Base-by-base conservation (phyloP, 2,329 filamentous ascomycete species). In the Ophiosphaerella narmari region DNA sequence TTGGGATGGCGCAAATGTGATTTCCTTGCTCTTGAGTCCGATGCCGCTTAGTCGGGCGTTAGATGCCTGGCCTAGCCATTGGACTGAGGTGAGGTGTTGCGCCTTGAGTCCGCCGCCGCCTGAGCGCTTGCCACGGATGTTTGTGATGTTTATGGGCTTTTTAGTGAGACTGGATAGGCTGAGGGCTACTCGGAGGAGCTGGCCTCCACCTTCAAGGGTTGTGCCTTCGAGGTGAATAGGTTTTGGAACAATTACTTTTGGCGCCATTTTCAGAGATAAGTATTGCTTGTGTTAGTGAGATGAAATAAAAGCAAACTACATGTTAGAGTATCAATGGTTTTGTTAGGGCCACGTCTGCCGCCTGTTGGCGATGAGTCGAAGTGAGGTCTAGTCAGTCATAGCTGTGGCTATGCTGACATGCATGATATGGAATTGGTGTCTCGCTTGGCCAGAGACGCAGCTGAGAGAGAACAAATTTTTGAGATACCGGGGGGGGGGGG, bases 201-300 rank as follows among this genome's bases (percentile, higher is more conserved):
- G 84, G 12, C 84, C 84, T 23, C 84, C 84, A 34, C 83, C 84
- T 76, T 86, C 83, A 16, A 86, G 78, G 3, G 78, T 83, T 14
- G 77, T 78, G 40, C 84, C 83, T 62, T 83, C 77, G 9, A 86
- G 61, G 42, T 67, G 63, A 9, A 72, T 60, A 1, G 54, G 35
- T 12, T 40, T 39, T 24, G 52, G 23, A 24, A 52, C 50, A 13
- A 11, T 21, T 12, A 37, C 29, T 21, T 23, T 42, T 5, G 40
- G 39, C 16, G 54, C 46, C 54, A 61, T 59, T n/a, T 1, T 23
- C 39, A 14, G 36, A 31, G 24, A 11, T 12, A n/a, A 14, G 7
- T n/a, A 8, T 11, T 29, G 26, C 7, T 8, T 29, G 11, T 29
- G 32, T 11, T 16, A 26, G n/a, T 24, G 16, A 5, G 21, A 7